Evolutionary conservation across 139 green algal species (phyloP).

Genomic region (Tetradesmus lagerheimii): DNA sequence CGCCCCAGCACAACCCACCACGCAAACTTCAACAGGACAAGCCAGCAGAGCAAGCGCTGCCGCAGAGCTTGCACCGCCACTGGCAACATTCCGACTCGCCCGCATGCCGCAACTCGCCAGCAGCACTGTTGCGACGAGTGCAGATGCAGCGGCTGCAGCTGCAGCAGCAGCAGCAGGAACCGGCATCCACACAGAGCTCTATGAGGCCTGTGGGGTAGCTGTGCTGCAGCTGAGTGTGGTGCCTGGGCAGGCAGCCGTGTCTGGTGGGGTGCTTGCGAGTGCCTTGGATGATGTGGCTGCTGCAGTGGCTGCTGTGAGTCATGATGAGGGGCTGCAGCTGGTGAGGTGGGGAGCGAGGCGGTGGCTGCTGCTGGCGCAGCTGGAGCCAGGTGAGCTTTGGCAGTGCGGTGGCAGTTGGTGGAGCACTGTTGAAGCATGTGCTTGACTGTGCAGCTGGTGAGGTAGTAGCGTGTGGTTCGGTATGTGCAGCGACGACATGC

Average conservation of each 20-base stretch:
- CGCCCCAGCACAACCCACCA: neutral
- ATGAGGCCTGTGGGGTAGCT: constrained; percentile 31
- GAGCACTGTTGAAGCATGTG: too few relatives aligned
- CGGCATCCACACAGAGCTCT: constrained; percentile 30
- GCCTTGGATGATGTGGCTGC: constrained; percentile 29
- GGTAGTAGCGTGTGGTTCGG: too few relatives aligned
- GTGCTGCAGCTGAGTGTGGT: constrained; percentile 24
- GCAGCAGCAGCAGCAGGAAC: neutral
- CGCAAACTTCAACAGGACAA: neutral
- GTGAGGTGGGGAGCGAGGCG: neutral
- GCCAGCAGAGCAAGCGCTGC: neutral
- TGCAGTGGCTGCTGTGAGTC: constrained; percentile 11
- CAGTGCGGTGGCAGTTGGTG: neutral
- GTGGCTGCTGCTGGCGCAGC: constrained; percentile 14
- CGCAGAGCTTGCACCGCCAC: neutral
- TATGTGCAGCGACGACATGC: too few relatives aligned
- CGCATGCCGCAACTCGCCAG: neutral
- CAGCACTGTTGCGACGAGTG: neutral
- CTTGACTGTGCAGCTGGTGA: too few relatives aligned
- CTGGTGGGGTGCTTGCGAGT: neutral
- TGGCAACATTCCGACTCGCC: neutral
- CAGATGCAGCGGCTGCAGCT: neutral
- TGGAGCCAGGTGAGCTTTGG: constrained; percentile 19
- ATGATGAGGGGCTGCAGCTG: constrained; percentile 46
- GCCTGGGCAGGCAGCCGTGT: constrained; percentile 2